Evolutionary conservation across 1,284 basidiomycete species (phyloP).

Genomic region (Meira miltonrushii): DNA sequence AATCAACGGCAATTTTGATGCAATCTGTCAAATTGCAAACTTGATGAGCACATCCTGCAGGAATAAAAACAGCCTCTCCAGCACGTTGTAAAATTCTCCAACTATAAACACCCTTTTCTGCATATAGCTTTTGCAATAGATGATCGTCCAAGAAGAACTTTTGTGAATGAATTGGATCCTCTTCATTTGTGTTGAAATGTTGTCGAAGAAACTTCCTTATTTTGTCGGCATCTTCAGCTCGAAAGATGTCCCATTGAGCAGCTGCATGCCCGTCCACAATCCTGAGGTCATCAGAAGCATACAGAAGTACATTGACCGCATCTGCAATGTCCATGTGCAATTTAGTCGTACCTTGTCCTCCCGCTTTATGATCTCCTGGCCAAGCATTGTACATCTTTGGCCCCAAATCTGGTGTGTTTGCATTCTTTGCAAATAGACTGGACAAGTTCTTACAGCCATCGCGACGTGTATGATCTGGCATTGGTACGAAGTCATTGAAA

Average conservation of each 20-base stretch:
- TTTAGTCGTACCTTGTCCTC: slow-evolving; percentile 74
- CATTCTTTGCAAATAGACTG: slow-evolving; percentile 73
- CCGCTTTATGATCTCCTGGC: slow-evolving; percentile 51
- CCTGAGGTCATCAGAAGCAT: slow-evolving; percentile 57
- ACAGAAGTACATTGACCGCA: slow-evolving; percentile 75
- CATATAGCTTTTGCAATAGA: slow-evolving; percentile 66
- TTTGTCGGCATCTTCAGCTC: slow-evolving; percentile 72
- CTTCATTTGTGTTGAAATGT: slow-evolving; percentile 21
- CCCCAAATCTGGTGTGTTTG: slow-evolving; percentile 80
- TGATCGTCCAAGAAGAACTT: slow-evolving; percentile 73
- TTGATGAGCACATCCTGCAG: slow-evolving; percentile 91
- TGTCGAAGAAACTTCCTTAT: slow-evolving; percentile 66
- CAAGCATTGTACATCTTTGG: slow-evolving; percentile 60
- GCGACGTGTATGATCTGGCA: slow-evolving; percentile 78
- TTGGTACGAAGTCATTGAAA: slow-evolving; percentile 74
- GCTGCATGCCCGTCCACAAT: slow-evolving; percentile 24
- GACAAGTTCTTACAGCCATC: slow-evolving; percentile 84
- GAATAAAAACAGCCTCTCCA: slow-evolving; percentile 92
- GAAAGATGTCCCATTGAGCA: slow-evolving; percentile 88
- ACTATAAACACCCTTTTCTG: slow-evolving; percentile 67
- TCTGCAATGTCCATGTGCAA: slow-evolving; percentile 96
- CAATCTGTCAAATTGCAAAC: slow-evolving; percentile 82
- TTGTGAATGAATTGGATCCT: slow-evolving; percentile 88
- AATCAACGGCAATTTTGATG: slow-evolving; percentile 93
- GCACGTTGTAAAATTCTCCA: slow-evolving; percentile 80